phyloP scores from a whole-genome alignment of 345 rosid species.

The Sisymbrium irio region DNA sequence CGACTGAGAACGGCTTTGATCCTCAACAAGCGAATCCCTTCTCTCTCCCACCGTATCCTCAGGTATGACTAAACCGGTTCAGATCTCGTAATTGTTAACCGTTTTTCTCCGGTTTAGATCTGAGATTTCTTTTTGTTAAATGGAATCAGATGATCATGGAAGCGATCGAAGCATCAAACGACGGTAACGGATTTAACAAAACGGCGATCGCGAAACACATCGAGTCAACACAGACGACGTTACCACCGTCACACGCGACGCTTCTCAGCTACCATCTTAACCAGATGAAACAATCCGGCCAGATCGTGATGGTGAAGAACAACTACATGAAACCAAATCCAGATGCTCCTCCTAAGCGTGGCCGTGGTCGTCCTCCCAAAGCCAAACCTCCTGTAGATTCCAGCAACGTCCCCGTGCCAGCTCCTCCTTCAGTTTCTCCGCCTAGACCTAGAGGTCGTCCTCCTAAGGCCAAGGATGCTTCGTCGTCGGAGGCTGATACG shows the following conservation, averaged over 20 bases:
- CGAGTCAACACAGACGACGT: conserved; percentile 48
- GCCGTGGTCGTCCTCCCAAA: conserved; percentile 93
- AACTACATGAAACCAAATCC: conserved; percentile 79
- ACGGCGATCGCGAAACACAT: conserved; percentile 59
- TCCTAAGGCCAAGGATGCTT: conserved; percentile 50
- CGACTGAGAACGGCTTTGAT: conserved; percentile 19
- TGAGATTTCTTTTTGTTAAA: background rate
- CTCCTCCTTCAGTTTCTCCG: conserved; percentile 34
- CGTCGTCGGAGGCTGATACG: conserved; percentile 33
- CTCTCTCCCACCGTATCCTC: conserved; percentile 38
- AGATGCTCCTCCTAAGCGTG: conserved; percentile 74
- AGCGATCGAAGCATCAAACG: conserved; percentile 63
- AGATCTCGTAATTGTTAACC: background rate
- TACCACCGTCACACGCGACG: conserved; percentile 59
- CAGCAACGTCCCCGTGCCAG: conserved; percentile 17
- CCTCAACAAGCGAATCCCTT: background rate
- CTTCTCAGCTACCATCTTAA: conserved; percentile 61
- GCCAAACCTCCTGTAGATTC: conserved; percentile 31
- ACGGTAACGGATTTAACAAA: conserved; percentile 54
- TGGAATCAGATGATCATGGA: conserved; percentile 62
- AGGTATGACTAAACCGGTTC: conserved; percentile 14
- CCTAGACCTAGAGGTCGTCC: conserved; percentile 80
- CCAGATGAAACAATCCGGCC: conserved; percentile 62
- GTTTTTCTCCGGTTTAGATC: background rate
- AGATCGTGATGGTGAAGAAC: conserved; percentile 60